Base-by-base conservation (phyloP, 495 filamentous ascomycete species). In the Xylaria flabelliformis region DNA sequence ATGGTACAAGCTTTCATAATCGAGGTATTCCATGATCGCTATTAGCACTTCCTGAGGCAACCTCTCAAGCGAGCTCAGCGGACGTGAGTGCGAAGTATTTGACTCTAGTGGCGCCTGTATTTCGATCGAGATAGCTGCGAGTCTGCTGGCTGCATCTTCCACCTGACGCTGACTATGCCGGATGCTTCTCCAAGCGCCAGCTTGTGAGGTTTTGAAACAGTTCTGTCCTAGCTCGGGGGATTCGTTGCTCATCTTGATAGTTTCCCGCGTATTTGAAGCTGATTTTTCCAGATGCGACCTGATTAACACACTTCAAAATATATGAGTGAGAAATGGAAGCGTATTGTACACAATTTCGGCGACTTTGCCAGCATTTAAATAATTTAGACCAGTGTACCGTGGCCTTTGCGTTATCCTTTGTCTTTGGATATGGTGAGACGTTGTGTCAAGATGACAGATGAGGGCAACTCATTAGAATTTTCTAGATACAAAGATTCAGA, bases 31-130 rank as follows among this genome's bases (percentile, higher is more conserved):
- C 69, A 66, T 66, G 39, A 72, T 65, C 7, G 21, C 9, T 24
- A 71, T 34, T 26, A 71, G 69, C 24, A 65, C 7, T 48, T 71
- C 69, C 1, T 71, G 61, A 15, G 69, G 69, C 9, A 71, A 21
- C 8, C 24, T 44, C 61, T 71, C 69, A 12, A 71, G 15, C 34
- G 46, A 36, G 46, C 69, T 71, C 13, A 64, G 42, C 9, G 26
- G 67, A 36, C 42, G 65, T 4, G 64, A 21, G 46, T 9, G 29
- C 9, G 48, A 26, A 5, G 50, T 3, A 0, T 42, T 44, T 58
- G 55, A 0, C 41, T 46, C n/a, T 1, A 44, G 21, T 32, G 21
- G 13, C 24, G 21, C 63, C 6, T 19, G 42, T 34, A 24, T 26
- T 39, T 32, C 39, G 13, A 34, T 51, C 10, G 26, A 17, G 42